Percentiles rank a stretch among this genome's conserved stretches.
Conservation (phyloP, 208 protist species). For the Trichomonas vaginalis region DNA sequence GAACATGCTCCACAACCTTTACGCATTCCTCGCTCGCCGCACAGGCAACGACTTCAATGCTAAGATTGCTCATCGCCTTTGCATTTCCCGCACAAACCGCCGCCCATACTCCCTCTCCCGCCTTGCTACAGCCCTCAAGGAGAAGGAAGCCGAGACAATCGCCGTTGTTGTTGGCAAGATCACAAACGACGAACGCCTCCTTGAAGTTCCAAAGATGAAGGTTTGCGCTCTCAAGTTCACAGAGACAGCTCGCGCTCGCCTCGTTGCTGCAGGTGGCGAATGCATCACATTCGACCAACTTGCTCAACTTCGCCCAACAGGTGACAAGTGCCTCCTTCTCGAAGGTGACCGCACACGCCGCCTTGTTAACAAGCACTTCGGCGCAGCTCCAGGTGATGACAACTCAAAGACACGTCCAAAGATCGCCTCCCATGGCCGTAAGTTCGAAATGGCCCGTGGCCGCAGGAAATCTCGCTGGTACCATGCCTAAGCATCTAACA, state of each 20-base stretch:
- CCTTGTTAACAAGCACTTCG: slow-evolving; percentile 91
- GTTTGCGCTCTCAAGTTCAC: slow-evolving; percentile 95
- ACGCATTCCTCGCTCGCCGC: slow-evolving; percentile 91
- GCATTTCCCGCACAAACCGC: slow-evolving; percentile 80
- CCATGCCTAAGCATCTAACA: slow-evolving; percentile 49
- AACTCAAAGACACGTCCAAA: slow-evolving; percentile 61
- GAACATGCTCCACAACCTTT: slow-evolving; percentile 90
- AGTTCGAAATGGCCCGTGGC: slow-evolving; percentile 75
- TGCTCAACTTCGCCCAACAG: slow-evolving; percentile 77
- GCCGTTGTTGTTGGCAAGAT: slow-evolving; percentile 36
- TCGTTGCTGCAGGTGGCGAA: slow-evolving; percentile 85
- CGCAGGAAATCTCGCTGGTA: slow-evolving; percentile 41
- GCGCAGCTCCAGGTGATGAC: slow-evolving; percentile 53
- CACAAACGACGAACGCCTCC: slow-evolving; percentile 26
- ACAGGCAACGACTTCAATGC: slow-evolving; percentile 94
- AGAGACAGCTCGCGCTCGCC: slow-evolving; percentile 83
- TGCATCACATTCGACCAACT: slow-evolving; percentile 97
- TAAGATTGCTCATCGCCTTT: slow-evolving; percentile 76
- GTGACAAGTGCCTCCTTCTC: slow-evolving; percentile 86
- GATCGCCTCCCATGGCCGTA: slow-evolving; percentile 51
- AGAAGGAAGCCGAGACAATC: slow-evolving; percentile 63
- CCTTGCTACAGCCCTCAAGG: slow-evolving; percentile 61
- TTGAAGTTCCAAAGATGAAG: slow-evolving; percentile 67
- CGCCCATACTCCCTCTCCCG: slow-evolving; percentile 79
- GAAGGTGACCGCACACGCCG: slow-evolving; percentile 74